Conservation (phyloP, 139 green algal genomes). For the Yamagishiella unicocca region DNA sequence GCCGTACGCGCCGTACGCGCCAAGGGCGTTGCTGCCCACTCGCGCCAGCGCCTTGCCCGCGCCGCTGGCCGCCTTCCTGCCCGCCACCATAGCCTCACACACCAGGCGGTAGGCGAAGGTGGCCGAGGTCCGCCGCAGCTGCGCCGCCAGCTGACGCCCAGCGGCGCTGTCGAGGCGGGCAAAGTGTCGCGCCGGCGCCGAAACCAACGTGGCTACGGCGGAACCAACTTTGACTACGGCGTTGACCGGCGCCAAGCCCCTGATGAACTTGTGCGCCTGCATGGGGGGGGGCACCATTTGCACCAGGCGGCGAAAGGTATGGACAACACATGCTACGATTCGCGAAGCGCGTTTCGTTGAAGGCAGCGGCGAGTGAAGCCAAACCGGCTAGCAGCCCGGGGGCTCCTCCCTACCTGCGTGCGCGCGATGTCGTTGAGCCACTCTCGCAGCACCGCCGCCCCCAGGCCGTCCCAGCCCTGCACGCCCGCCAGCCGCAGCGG, state of each 20-base stretch:
- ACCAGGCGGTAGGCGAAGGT: constrained; percentile 59
- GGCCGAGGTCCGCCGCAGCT: constrained; percentile 30
- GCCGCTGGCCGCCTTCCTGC: constrained; percentile 55
- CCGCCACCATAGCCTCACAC: constrained; percentile 66
- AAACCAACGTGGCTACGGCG: constrained; percentile 63
- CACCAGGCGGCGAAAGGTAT: too few relatives aligned
- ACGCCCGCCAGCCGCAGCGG: constrained; percentile 66
- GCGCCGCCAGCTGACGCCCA: constrained; percentile 24
- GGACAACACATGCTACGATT: too few relatives aligned
- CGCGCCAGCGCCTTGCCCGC: constrained; percentile 64
- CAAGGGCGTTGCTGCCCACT: background rate
- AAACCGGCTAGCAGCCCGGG: too few relatives aligned
- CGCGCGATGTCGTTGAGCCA: constrained; percentile 73
- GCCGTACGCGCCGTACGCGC: background rate
- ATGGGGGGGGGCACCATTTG: too few relatives aligned
- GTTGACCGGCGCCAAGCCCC: constrained; percentile 74
- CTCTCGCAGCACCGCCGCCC: constrained; percentile 51
- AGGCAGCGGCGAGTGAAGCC: too few relatives aligned
- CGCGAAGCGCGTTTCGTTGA: too few relatives aligned
- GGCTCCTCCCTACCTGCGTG: constrained; percentile 61
- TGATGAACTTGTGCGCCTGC: constrained; percentile 84
- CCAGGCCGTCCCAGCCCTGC: constrained; percentile 69
- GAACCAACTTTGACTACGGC: constrained; percentile 62
- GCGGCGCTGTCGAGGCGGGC: constrained; percentile 15
- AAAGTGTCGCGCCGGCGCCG: constrained; percentile 57